Conservation (phyloP, 2,329 filamentous ascomycete species). For the Paecilomyces formosus region DNA sequence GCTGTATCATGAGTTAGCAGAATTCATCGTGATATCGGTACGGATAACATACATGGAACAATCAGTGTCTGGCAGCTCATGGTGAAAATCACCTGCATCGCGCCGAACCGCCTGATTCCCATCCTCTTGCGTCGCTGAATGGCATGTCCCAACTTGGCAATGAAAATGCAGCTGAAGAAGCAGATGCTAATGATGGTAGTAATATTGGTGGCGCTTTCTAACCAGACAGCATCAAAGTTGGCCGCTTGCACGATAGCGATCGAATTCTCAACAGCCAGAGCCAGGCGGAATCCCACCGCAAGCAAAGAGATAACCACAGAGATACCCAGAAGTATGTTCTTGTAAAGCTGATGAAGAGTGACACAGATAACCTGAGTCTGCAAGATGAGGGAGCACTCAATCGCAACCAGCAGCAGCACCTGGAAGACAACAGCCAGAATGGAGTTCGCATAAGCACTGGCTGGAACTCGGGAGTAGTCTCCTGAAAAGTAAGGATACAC, state of each 20-base stretch:
- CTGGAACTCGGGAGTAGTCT: constrained; percentile 47
- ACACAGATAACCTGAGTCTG: constrained; percentile 58
- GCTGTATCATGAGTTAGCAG: constrained; percentile 36
- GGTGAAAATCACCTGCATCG: constrained; percentile 60
- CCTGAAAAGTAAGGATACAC: constrained; percentile 53
- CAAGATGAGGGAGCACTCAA: constrained; percentile 54
- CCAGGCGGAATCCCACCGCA: constrained; percentile 48
- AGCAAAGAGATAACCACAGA: constrained; percentile 45
- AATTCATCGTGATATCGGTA: constrained; percentile 4
- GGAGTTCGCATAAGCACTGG: constrained; percentile 38
- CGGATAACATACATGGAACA: constrained; percentile 47
- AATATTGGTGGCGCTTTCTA: constrained; percentile 43
- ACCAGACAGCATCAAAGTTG: constrained; percentile 24
- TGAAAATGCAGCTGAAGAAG: constrained; percentile 57
- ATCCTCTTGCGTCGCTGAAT: constrained; percentile 49
- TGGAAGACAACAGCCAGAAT: constrained; percentile 44
- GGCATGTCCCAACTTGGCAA: constrained; percentile 52
- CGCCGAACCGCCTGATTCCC: constrained; percentile 54
- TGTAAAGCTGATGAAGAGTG: constrained; percentile 38
- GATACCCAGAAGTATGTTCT: constrained; percentile 37
- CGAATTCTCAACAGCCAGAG: constrained; percentile 43
- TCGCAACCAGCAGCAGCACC: constrained; percentile 46
- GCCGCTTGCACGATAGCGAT: constrained; percentile 27
- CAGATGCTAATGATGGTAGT: constrained; percentile 50
- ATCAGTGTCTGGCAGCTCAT: constrained; percentile 62